phyloP scores from a whole-genome alignment of 441 rosid species.

The Mallotus repandus region DNA sequence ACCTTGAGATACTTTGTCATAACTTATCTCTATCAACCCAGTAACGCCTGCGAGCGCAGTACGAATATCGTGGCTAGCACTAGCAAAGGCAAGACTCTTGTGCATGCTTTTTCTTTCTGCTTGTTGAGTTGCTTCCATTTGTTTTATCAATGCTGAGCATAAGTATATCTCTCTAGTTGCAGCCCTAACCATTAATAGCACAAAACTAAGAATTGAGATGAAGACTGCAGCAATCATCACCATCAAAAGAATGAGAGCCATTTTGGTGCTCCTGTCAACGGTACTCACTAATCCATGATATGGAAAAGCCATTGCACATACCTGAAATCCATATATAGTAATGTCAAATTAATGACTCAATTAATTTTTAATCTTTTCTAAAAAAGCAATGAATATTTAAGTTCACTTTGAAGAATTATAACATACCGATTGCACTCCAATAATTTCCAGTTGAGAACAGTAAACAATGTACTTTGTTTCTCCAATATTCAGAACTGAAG shows the following conservation, averaged over 20 bases:
- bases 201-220: conserved; percentile 30
- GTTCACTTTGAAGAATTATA: neutral
- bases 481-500: conserved; percentile 22
- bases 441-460: conserved; percentile 36
- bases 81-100: conserved; percentile 70
- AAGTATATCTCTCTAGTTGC: conserved; percentile 47
- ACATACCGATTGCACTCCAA: conserved; percentile 42
- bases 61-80: conserved; percentile 82
- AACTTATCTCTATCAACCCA: conserved; percentile 50
- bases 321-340: conserved; percentile 37
- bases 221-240: conserved; percentile 24
- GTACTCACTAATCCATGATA: conserved; percentile 24
- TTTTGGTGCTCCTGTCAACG: conserved; percentile 23
- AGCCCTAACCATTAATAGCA: conserved; percentile 37
- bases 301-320: conserved; percentile 50
- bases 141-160: conserved; percentile 51
- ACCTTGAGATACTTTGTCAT: conserved; percentile 31
- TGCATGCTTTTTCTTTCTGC: conserved; percentile 83
- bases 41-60: conserved; percentile 58
- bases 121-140: conserved; percentile 81
- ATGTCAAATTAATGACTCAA: neutral
- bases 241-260: conserved; percentile 30
- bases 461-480: conserved; percentile 31
- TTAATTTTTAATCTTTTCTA: no score
- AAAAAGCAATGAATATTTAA: no score